These are phyloP conservation scores for Elymus sibiricus DNA, from an alignment of 176 grass and related monocot genomes.

Conservation along the genomic window DNA sequence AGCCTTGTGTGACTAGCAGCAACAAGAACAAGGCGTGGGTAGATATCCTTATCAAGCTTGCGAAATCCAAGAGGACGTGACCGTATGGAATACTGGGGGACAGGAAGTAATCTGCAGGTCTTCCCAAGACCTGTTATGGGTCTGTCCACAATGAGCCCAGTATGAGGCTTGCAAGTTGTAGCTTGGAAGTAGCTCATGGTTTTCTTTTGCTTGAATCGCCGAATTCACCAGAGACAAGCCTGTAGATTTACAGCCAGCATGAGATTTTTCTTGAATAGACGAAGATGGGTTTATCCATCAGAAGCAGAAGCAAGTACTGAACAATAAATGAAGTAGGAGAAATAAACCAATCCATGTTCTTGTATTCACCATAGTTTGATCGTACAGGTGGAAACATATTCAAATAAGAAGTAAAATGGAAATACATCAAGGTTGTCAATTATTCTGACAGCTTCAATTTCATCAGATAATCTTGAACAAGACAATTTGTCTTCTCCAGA, in stretches of 20 bases:
- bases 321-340: not conserved
- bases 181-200: slow-evolving; percentile 70
- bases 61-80: slow-evolving; percentile 22
- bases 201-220: slow-evolving; percentile 41
- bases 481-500: not conserved
- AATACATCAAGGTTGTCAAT: not conserved
- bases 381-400: not conserved
- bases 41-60: slow-evolving; percentile 42
- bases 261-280: slow-evolving; percentile 17
- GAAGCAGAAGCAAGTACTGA: not conserved
- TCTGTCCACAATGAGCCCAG: slow-evolving; percentile 41
- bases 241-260: slow-evolving; percentile 25
- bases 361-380: not conserved
- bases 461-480: not conserved
- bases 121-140: slow-evolving; percentile 38
- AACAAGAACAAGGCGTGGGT: slow-evolving; percentile 36
- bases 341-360: not conserved
- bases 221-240: slow-evolving; percentile 9
- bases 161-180: slow-evolving; percentile 57
- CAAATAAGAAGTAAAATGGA: not conserved
- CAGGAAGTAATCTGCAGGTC: slow-evolving; percentile 21
- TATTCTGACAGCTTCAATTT: not conserved
- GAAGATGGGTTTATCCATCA: not conserved
- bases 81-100: slow-evolving; percentile 26
- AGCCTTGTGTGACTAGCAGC: slow-evolving; percentile 44